Percentiles rank a stretch among this genome's conserved stretches.
Conservation (phyloP, 345 rosid genomes). For the Microthlaspi erraticum region DNA sequence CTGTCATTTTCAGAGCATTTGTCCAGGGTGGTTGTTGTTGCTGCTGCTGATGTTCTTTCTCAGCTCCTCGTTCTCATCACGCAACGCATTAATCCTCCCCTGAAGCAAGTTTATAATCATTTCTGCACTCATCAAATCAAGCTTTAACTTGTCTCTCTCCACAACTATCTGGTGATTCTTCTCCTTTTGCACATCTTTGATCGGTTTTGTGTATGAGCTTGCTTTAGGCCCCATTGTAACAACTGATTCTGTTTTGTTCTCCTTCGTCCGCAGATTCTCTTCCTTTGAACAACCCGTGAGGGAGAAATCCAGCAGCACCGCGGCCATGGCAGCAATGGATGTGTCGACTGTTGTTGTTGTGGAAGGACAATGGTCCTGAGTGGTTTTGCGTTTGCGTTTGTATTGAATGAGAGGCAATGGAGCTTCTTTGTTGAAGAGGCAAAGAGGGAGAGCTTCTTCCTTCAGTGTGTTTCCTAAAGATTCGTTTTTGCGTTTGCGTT, state of each 20-base stretch:
- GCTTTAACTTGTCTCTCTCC: constrained; percentile 60
- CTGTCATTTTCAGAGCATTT: background rate
- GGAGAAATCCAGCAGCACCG: constrained; percentile 68
- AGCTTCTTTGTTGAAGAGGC: no score
- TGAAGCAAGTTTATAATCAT: constrained; percentile 65
- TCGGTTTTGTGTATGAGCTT: constrained; percentile 38
- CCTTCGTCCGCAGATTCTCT: background rate
- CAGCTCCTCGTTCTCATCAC: constrained; percentile 61
- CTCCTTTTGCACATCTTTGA: constrained; percentile 62
- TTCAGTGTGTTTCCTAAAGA: constrained; percentile 48
- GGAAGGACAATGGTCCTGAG: constrained; percentile 62
- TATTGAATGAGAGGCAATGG: no score
- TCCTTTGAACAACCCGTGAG: constrained; percentile 16
- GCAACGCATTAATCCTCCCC: constrained; percentile 51
- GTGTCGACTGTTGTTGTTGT: constrained; percentile 43
- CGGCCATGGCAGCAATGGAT: constrained; percentile 47
- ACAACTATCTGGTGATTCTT: constrained; percentile 58
- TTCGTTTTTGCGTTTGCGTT: constrained; percentile 59
- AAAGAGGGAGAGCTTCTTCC: no score
- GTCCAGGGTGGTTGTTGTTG: background rate
- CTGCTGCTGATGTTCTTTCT: constrained; percentile 41
- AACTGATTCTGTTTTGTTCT: background rate
- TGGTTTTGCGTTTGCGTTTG: constrained; percentile 34
- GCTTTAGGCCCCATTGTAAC: background rate
- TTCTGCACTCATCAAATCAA: constrained; percentile 69